These are phyloP conservation scores for Globisporangium uncinulatum DNA, from an alignment of 352 stramenopile genomes.

Conservation along the genomic window DNA sequence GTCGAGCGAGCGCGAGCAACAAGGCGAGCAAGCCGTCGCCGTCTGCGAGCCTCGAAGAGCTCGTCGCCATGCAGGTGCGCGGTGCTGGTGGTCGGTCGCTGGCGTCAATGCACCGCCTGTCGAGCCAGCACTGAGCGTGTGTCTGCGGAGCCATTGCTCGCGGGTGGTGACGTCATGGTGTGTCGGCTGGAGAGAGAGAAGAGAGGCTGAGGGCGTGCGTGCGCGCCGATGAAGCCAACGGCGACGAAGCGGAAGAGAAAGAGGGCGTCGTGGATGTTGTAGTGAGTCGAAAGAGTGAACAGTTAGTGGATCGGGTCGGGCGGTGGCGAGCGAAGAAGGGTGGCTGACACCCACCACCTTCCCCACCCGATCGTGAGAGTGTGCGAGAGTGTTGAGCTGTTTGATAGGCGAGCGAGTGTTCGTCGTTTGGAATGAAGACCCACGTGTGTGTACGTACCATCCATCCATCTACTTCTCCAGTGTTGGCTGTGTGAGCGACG, in stretches of 20 bases:
- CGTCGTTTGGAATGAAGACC: slow-evolving; percentile 1
- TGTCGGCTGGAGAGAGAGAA: slow-evolving; percentile 17
- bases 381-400: slow-evolving; percentile 7
- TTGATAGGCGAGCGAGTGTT: slow-evolving; percentile 10
- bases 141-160: slow-evolving; percentile 10
- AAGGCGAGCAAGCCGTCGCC: slow-evolving; percentile 44
- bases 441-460: not conserved
- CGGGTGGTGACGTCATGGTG: slow-evolving; percentile 2
- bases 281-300: slow-evolving; percentile 5
- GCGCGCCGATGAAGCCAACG: not conserved
- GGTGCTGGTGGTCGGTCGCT: slow-evolving; percentile 43
- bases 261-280: not conserved
- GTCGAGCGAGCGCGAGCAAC: slow-evolving; percentile 6
- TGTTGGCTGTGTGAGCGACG: not conserved
- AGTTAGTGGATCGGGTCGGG: not conserved
- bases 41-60: slow-evolving; percentile 69
- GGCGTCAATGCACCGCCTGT: slow-evolving; percentile 52
- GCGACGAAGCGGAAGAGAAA: not conserved
- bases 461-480: not conserved
- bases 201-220: not conserved
- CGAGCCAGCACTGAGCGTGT: slow-evolving; percentile 20
- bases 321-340: too few species aligned
- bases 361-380: not conserved
- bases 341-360: too few species aligned
- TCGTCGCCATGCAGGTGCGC: slow-evolving; percentile 81